Percentiles rank a stretch among this genome's conserved stretches.
Conservation (phyloP, 495 filamentous ascomycete species). For the Talaromyces thailandensis region DNA sequence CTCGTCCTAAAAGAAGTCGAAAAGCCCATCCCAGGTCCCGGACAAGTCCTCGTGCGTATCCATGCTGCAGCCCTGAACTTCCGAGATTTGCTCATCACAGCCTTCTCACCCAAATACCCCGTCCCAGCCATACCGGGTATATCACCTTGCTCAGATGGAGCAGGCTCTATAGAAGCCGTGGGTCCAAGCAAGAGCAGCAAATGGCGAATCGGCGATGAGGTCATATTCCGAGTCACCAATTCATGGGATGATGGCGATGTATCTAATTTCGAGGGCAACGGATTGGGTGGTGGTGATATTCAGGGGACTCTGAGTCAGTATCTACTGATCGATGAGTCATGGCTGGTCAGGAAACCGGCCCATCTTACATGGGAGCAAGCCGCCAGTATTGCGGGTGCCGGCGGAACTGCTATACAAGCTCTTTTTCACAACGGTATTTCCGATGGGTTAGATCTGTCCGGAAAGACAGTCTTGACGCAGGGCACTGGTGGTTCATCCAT, state of each 20-base stretch:
- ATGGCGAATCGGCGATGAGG: conserved; percentile 3
- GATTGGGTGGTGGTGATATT: conserved; percentile 16
- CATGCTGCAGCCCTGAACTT: not conserved
- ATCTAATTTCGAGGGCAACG: not conserved
- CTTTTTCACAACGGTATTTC: conserved; percentile 46
- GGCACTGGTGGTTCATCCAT: conserved; percentile 66
- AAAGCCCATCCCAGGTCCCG: not conserved
- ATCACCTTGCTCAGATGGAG: conserved; percentile 44
- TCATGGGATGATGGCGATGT: not conserved
- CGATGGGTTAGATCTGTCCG: conserved; percentile 11
- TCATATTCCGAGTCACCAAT: not conserved
- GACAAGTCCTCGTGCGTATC: not conserved
- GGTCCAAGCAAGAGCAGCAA: conserved; percentile 57
- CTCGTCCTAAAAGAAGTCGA: not conserved
- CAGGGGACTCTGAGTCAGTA: conserved; percentile 62
- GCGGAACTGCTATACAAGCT: conserved; percentile 62
- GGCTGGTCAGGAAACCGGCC: conserved; percentile 47
- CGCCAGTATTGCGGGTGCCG: conserved; percentile 55
- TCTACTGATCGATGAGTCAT: conserved; percentile 49
- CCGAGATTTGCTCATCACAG: not conserved
- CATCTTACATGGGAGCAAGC: conserved; percentile 49
- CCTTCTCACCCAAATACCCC: conserved; percentile 19
- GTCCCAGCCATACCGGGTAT: conserved; percentile 18
- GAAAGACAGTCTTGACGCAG: conserved; percentile 55
- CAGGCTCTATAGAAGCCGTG: conserved; percentile 61